These are phyloP conservation scores for Aphelidium insulamus DNA, from an alignment of 371 early-diverging fungal species.

Conservation along the genomic window DNA sequence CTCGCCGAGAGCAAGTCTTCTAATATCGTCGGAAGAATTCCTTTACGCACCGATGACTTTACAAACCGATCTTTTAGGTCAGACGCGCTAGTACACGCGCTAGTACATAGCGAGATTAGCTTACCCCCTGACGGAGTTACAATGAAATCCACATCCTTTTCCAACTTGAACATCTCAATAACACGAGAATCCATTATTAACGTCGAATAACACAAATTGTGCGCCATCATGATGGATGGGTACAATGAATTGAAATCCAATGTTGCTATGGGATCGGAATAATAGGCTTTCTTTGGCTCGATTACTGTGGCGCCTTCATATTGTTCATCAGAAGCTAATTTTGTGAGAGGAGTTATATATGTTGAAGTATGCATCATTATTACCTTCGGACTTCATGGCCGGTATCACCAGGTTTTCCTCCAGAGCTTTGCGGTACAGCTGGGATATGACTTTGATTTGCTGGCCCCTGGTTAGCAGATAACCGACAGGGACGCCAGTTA, in stretches of 20 bases:
- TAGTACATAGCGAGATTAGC: neutral
- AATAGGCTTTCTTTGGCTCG: conserved; percentile 93
- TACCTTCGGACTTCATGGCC: conserved; percentile 50
- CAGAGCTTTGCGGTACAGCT: conserved; percentile 78
- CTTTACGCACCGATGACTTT: conserved; percentile 43
- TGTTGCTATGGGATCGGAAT: conserved; percentile 90
- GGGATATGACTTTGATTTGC: conserved; percentile 94
- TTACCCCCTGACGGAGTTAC: conserved; percentile 67
- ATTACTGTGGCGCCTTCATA: conserved; percentile 99
- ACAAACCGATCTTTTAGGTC: conserved; percentile 53
- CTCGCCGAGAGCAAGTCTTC: conserved; percentile 82
- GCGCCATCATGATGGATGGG: conserved; percentile 99
- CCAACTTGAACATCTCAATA: conserved; percentile 35
- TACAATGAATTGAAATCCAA: conserved; percentile 98
- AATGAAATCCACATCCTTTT: conserved; percentile 57
- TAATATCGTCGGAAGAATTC: conserved; percentile 86
- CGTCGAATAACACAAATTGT: conserved; percentile 98
- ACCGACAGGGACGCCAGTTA: conserved; percentile 93
- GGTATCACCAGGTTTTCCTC: conserved; percentile 81
- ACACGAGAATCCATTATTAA: conserved; percentile 30
- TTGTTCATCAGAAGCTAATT: conserved; percentile 46
- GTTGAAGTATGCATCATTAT: neutral
- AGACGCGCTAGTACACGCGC: neutral
- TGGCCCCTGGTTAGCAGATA: conserved; percentile 90
- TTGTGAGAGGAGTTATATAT: too few relatives aligned